Base-by-base conservation (phyloP, 805 yeast species). In the Suhomyces sp. region DNA sequence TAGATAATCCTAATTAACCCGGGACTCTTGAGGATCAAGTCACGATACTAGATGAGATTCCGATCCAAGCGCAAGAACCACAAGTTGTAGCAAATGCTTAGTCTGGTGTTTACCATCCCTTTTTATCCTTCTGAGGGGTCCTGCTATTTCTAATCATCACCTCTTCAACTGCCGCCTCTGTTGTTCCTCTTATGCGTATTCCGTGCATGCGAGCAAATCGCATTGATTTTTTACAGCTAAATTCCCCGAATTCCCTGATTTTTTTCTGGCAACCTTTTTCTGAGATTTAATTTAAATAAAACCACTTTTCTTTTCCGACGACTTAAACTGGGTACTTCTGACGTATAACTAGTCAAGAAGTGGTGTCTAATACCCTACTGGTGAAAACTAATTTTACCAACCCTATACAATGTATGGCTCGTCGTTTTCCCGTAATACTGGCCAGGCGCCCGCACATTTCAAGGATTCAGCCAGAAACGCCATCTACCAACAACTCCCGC, bases 381-480 rank as follows among this genome's bases (percentile, higher is more conserved):
- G 36, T n/a, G 36, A 12, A 33, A n/a, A 5, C 9, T n/a, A 17
- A n/a, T n/a, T 13, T n/a, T 33, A 12, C 13, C 42, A 10, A 15
- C 22, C 5, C n/a, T 10, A 38, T 3, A 50, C 45, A 45, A 70
- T 70, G 74, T 70, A 66, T 56, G 72, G 73, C 22, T 59, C 70
- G 7, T 64, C 70, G 3, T 64, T 61, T 57, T 60, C 63, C 10
- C 60, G 70, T 46, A 55, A 57, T 29, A 60, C 58, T 46, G 64
- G 62, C 15, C 68, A 56, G 56, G 52, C 68, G 10, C 79, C 79
- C 9, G 57, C 71, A 6, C 76, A 71, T 27, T 74, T 74, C 62
- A 68, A 71, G 47, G 79, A 75, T 46, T 63, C 65, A 33, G 79
- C 79, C 40, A 65, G 79, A 60, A 72, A 66, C 58, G 78, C 76